A percentile compares a stretch with the other conserved stretches of the same genome.
Evolutionary conservation across 805 yeast genomes (phyloP).

Genomic region (Myxozyma udenii): DNA sequence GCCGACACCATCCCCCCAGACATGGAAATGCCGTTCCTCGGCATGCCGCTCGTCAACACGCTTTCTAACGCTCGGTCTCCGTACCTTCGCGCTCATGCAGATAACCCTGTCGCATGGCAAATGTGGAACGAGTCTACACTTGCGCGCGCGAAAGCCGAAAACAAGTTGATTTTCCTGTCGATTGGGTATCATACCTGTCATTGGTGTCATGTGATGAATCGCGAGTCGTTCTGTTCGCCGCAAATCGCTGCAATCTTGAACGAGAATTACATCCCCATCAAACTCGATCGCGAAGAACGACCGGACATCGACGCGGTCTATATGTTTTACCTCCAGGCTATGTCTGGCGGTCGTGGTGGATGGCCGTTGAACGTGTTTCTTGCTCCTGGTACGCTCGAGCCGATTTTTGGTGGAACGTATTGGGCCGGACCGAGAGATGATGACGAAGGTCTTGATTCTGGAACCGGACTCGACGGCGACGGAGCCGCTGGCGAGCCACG

Average conservation of each 20-base stretch:
- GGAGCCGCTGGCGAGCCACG: conserved; percentile 10
- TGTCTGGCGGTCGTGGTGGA: conserved; percentile 36
- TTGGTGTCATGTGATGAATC: conserved; percentile 42
- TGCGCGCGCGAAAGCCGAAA: conserved; percentile 34
- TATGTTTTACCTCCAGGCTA: conserved; percentile 41
- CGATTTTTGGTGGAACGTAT: conserved; percentile 42
- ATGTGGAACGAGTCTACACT: conserved; percentile 39
- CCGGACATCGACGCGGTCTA: conserved; percentile 44
- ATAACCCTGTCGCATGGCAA: conserved; percentile 42
- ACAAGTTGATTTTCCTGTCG: conserved; percentile 40
- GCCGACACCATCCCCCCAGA: no score
- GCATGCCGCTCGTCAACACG: conserved; percentile 26
- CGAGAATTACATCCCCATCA: conserved; percentile 39
- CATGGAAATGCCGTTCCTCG: conserved; percentile 11
- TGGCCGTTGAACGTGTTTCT: conserved; percentile 44
- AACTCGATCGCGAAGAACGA: conserved; percentile 42
- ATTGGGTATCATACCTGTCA: conserved; percentile 43
- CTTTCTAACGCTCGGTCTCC: conserved; percentile 21
- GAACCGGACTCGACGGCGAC: conserved; percentile 11
- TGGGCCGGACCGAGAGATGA: conserved; percentile 39
- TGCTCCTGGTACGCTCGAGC: conserved; percentile 38
- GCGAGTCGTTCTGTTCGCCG: conserved; percentile 35
- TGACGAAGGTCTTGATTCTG: conserved; percentile 25
- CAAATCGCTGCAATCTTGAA: conserved; percentile 36
- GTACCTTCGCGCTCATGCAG: conserved; percentile 26